Base-by-base conservation (phyloP, 495 filamentous ascomycete species). In the Trichoderma asperelloides region DNA sequence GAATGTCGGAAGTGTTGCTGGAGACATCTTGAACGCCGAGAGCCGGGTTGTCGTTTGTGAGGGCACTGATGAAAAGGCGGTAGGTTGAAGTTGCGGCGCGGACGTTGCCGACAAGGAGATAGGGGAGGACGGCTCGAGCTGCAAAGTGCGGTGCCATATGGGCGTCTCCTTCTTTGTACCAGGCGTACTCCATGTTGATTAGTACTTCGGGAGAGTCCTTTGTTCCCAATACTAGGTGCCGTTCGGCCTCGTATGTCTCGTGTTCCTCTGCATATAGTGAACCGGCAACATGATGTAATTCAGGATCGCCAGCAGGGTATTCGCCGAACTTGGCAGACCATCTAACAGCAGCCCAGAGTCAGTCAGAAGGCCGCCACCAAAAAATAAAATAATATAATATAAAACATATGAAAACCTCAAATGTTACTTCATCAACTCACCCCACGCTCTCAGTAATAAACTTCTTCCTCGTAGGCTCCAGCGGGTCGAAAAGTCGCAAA, bases 221-320 rank as follows among this genome's bases (percentile, higher is more conserved):
- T 12, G 93, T 98, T 69, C 95, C 95, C 37, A 98, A 83, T 23
- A 92, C 75, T 57, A 99, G 82, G 78, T 99, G 95, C 70, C 86
- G 86, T 76, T 99, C 95, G 16, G 96, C 94, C 41, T 96, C 93
- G 78, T 97, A 96, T 13, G 88, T 85, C 63, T 96, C 91, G 74
- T 91, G 87, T 72, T 97, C 93, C 77, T 96, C 91, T 13, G 92
- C 93, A 74, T 90, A 96, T 33, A 98, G 80, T 11, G 87, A 88
- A 51, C 95, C 95, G 25, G 89, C 89, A 63, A 96, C 93, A 78
- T 98, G 93, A 74, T 99, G 95, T 67, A 99, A 80, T 68, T 98
- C 96, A 6, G 96, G 91, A 71, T 99, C 95, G 60, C 95, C 95
- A 69, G 92, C 88, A 57, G 96, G 95, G 73, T 91, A 89, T 49